Evolutionary conservation across 129 eudicot genomes (phyloP), one percentile per base, ranked within the genome.

Genomic region (Flaveria ramosissima): DNA sequence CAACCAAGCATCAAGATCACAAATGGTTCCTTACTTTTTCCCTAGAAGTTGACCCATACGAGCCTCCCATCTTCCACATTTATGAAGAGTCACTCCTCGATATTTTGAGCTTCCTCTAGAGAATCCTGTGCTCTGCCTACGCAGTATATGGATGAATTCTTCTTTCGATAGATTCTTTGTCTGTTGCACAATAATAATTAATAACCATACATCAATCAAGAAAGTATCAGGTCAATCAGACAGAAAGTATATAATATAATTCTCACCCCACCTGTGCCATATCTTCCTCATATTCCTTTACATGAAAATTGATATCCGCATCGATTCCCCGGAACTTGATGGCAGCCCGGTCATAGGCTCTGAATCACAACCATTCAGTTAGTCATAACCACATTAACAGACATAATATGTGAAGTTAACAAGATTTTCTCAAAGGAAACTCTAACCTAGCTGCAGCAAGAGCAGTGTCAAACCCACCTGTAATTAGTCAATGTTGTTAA

Each of bases 391-490:
- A 79, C 68, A 57, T 48, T 61, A 48, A 66, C 70, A 30, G 14
- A 62, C 26, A 56, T 23, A 60, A 41, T 6, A 19, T n/a, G 47
- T 14, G 68, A 43, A 3, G 19, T 24, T 23, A 43, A 46, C 64
- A 23, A 42, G 48, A 3, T 6, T 12, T 12, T 66, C 42, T 65
- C n/a, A 50, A 52, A 68, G 65, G 50, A 73, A 68, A 47, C 45
- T 68, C 90, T 89, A 80, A 93, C 98, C 96, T 89, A 76, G 98
- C 98, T 74, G 98, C 98, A 80, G 97, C 90, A 76, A 87, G 98
- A 48, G 98, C 97, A 57, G 98, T 93, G 83, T 93, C 98, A 81
- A 93, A 93, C 63, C 98, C 98, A 70, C 98, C 98, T 93, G 76
- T 60, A 83, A 84, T 84, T 51, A 79, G 7, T 52, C 52, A 67